Base-by-base conservation (phyloP, 176 grass and related monocot genomes). In the Oryza nivara region DNA sequence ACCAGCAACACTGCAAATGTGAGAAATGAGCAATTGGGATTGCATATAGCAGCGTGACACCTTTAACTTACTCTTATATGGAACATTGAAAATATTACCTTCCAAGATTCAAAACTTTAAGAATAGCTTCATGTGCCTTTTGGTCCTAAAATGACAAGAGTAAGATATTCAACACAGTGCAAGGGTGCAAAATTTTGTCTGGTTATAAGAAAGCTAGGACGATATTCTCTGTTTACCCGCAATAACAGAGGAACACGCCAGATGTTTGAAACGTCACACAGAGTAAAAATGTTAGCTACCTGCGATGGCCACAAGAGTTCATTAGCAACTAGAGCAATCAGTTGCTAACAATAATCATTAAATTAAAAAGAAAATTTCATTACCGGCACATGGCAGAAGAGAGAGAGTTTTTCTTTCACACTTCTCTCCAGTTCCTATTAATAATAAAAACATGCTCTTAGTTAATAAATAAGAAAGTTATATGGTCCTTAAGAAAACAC, bases 341-440 rank as follows among this genome's bases (percentile, higher is more conserved):
- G 17, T 36, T 64, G 49, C 11, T 23, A 4, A 78, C 22, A 46
- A 11, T 46, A 78, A 26, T 15, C 16, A 9, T 78, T 78, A 36
- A 15, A 4, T 14, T 78, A 9, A 4, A 44, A 20, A 25, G 9
- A 20, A 9, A 47, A 48, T 30, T 46, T 48, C 56, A 70, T 75
- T 92, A 92, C 87, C 80, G 77, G 88, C 65, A 89, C 81, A 79
- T 82, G 87, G 49, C 91, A 87, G 78, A 82, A 92, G 48, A 78
- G 84, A 20, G 91, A 90, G 20, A 92, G 77, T 44, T 92, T 92
- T 25, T 90, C 84, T 79, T 92, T 92, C 43, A 78, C 91, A 30
- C 75, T 85, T 76, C 82, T 78, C 68, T 90, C 77, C 63, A 92
- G 63, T 17, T 54, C 74, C 90, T 92, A 65, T 79, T 56, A 84